Evolutionary conservation across 139 green algal genomes (phyloP), one percentile per base, ranked within the genome.

Genomic region (Chlamydomonas schloesseri): DNA sequence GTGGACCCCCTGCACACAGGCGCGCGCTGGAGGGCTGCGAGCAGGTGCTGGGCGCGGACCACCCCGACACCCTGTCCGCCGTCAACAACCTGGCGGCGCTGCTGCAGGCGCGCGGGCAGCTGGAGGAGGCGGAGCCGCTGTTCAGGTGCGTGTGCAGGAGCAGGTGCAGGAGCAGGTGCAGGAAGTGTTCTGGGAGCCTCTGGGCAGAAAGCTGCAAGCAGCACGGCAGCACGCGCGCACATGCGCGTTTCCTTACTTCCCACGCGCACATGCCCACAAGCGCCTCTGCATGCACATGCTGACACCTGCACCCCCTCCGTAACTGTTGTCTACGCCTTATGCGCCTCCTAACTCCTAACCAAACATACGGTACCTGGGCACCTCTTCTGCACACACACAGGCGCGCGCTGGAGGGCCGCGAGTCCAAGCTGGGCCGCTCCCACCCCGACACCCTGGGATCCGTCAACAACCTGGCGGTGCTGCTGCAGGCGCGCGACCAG

Each of bases 391-490:
- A 5, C 42, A n/a, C 21, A 17, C 24, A 3, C 60, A 67, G 81
- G 8, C 70, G 81, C 29, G 71, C 81, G n/a, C 81, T 87, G 70
- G 70, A 37, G 28, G 55, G 71, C 3, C 57, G 58, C 13, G 70
- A 80, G 81, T 71, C 34, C 68, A 29, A n/a, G 55, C 71, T 73
- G 70, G 81, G 81, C 29, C 36, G 55, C 17, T 28, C 65, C 31
- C 70, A 87, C 70, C 81, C 70, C 11, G 81, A 87, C 34, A 67
- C 71, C 0, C 46, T 75, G 57, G 37, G 24, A 15, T 36, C 31
- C 4, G 46, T 72, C 34, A 87, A 87, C 81, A 81, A 87, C 81
- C 81, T 87, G 36, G 81, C 81, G 55, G 55, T 72, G 71, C 81
- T 87, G 81, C 57, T 78, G 67, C 64, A 78, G 80, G 14, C 34